Evolutionary conservation across 768 basidiomycete genomes (phyloP).

Genomic region (Serendipita indica): DNA sequence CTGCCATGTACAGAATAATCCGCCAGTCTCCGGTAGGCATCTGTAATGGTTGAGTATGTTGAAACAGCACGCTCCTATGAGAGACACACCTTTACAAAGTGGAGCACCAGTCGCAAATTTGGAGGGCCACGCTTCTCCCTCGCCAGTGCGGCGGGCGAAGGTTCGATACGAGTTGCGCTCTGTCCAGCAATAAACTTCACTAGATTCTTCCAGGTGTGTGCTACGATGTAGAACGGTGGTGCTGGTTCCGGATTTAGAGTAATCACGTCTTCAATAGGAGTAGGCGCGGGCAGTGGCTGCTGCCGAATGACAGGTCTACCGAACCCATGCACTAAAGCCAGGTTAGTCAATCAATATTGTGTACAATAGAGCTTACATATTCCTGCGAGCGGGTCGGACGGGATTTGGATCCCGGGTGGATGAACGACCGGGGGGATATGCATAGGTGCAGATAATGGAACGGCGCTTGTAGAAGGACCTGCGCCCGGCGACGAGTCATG

Average conservation of each 20-base stretch:
- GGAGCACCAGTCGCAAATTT: background rate
- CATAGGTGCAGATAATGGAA: background rate
- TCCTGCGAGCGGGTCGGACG: background rate
- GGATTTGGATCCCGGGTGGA: background rate
- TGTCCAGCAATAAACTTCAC: background rate
- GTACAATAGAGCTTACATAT: background rate
- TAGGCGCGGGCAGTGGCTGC: background rate
- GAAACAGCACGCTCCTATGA: background rate
- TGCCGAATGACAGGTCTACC: background rate
- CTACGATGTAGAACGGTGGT: background rate
- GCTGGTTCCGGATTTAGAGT: background rate
- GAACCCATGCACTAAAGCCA: background rate
- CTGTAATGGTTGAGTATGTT: background rate
- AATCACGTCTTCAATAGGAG: background rate
- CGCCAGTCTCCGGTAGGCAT: background rate
- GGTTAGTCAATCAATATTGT: background rate
- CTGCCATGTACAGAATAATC: background rate
- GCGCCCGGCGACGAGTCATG: background rate
- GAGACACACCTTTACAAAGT: background rate
- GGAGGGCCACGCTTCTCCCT: slow-evolving; percentile 4
- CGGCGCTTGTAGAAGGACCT: background rate
- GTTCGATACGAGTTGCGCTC: background rate
- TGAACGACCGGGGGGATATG: background rate
- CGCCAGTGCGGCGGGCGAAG: slow-evolving; percentile 4
- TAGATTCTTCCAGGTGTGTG: background rate